Base-by-base conservation (phyloP, 345 rosid species). In the Gossypium herbaceum region DNA sequence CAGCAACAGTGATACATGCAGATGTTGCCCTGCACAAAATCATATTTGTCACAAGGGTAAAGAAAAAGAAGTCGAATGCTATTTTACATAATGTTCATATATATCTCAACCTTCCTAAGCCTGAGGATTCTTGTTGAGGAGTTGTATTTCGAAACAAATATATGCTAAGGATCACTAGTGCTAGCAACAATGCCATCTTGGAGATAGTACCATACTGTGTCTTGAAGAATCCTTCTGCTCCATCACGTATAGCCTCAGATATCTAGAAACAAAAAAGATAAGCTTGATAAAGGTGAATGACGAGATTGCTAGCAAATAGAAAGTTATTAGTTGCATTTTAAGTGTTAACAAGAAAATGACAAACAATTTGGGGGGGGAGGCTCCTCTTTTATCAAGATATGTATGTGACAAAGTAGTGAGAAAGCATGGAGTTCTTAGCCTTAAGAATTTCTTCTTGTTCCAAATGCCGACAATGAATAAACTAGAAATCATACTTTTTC, bases 161-260 rank as follows among this genome's bases (percentile, higher is more conserved):
- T 79, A 95, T 92, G 87, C 84, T 68, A 74, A 95, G 90, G 79
- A 95, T 95, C 82, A 93, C 87, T 59, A 93, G 73, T 10, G 97
- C 99, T 62, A 95, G 90, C 86, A 95, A 74, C 61, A 91, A 17
- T 51, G 99, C 99, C 99, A 95, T 95, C 88, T 89, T 95, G 58
- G 98, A 91, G 79, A 95, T 95, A 61, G 97, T 91, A 65, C 97
- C 91, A 79, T 95, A 95, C 77, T 95, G 98, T 59, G 98, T 95
- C 88, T 97, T 93, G 79, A 95, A 92, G 85, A 90, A 93, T 39
- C 99, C 99, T 85, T 93, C 98, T 75, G 98, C 98, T 77, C 98
- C 99, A 83, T 95, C 99, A 58, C 97, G 97, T 80, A 95, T 95
- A 54, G 99, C 98, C 82, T 95, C 99, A 76, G 99, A 91, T 88